These are phyloP conservation scores for Diaporthe vexans DNA, from an alignment of 2,329 filamentous ascomycete species.

Conservation along the genomic window DNA sequence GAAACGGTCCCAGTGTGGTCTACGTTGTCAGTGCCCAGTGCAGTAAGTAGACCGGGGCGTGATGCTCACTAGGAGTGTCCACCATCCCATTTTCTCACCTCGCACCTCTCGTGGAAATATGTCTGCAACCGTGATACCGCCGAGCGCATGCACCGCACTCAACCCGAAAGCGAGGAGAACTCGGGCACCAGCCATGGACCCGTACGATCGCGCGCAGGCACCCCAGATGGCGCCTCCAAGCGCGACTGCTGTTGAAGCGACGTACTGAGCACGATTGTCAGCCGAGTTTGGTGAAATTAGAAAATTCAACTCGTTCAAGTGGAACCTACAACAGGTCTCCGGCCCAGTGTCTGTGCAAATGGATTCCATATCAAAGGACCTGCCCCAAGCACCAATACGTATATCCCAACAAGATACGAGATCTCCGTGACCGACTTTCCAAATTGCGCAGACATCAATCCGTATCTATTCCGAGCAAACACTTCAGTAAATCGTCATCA, in stretches of 20 bases:
- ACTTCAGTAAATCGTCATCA: no score
- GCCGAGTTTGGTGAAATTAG: neutral
- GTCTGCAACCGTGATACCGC: neutral
- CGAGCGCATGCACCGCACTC: neutral
- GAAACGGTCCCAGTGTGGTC: neutral
- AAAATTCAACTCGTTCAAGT: fast-evolving
- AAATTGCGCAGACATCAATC: slow-evolving; percentile 1
- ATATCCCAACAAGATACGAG: neutral
- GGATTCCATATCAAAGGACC: slow-evolving; percentile 7
- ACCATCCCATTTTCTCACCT: slow-evolving; percentile 7
- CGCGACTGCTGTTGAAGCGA: neutral
- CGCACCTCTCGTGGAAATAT: neutral
- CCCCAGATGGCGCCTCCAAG: slow-evolving; percentile 9
- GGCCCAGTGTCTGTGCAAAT: neutral
- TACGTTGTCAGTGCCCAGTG: fast-evolving
- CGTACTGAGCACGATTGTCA: neutral
- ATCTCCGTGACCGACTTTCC: neutral
- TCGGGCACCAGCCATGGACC: slow-evolving; percentile 11
- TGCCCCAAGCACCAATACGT: neutral
- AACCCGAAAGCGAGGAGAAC: slow-evolving; percentile 7
- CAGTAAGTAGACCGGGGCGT: fast-evolving
- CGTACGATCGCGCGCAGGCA: neutral
- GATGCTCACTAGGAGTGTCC: neutral
- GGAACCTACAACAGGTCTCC: neutral
- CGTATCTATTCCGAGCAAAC: neutral